A percentile compares a stretch with the other conserved stretches of the same genome.
Conservation (phyloP, 495 filamentous ascomycete species). For the Xanthoparmelia taractica region DNA sequence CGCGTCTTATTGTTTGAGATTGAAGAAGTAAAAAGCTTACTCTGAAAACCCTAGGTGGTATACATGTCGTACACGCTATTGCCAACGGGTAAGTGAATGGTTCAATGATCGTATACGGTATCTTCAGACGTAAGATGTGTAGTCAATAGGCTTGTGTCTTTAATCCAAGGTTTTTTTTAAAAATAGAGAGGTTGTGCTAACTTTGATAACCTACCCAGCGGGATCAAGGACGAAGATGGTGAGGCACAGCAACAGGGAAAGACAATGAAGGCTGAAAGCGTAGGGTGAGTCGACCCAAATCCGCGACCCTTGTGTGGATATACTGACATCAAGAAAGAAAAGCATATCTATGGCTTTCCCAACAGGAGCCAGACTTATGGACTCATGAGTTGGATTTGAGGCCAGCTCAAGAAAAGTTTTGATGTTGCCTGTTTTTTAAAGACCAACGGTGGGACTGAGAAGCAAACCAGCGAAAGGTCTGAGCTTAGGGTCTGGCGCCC, state of each 20-base stretch:
- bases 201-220: constrained; percentile 31
- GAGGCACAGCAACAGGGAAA: constrained; percentile 37
- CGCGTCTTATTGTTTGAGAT: neutral
- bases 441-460: neutral
- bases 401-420: constrained; percentile 42
- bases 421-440: neutral
- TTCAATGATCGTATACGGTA: neutral
- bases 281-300: constrained; percentile 23
- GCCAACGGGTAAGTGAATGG: neutral
- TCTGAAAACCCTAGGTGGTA: constrained; percentile 24
- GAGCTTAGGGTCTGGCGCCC: neutral
- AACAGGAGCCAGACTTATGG: constrained; percentile 37
- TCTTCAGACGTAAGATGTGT: neutral
- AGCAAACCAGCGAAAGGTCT: neutral
- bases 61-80: constrained; percentile 44
- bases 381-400: constrained; percentile 41
- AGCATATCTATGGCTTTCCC: constrained; percentile 40
- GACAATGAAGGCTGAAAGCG: constrained; percentile 39
- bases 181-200: neutral
- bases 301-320: constrained; percentile 30
- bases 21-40: neutral
- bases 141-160: neutral
- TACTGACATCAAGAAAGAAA: constrained; percentile 34
- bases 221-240: constrained; percentile 38
- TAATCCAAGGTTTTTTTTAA: neutral